Conservation (phyloP, 1,284 basidiomycete species). For the Hemileia vastatrix region DNA sequence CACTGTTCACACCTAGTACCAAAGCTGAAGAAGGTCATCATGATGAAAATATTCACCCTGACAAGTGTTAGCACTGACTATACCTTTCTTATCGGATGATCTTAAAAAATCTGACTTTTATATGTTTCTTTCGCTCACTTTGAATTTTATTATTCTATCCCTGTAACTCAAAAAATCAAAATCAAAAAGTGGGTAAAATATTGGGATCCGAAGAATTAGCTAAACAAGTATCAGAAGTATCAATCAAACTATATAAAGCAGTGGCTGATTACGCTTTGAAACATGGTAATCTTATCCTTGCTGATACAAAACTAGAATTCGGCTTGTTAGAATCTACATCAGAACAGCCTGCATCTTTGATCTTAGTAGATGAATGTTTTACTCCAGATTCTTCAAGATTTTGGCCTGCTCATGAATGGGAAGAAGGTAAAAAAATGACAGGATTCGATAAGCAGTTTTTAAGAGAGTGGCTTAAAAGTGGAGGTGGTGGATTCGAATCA, state of each 20-base stretch:
- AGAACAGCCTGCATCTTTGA: slow-evolving; percentile 52
- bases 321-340: slow-evolving; percentile 52
- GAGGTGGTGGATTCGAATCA: slow-evolving; percentile 53
- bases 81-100: background rate
- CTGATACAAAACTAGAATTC: slow-evolving; percentile 89
- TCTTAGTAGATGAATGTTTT: slow-evolving; percentile 88
- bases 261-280: slow-evolving; percentile 68
- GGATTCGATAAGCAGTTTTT: slow-evolving; percentile 98
- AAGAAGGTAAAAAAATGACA: slow-evolving; percentile 64
- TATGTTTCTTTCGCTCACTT: background rate
- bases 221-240: slow-evolving; percentile 53
- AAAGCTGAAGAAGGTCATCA: slow-evolving; percentile 91
- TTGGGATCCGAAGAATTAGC: slow-evolving; percentile 46
- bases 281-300: slow-evolving; percentile 75
- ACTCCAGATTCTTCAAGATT: slow-evolving; percentile 97
- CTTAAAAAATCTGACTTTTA: slow-evolving; percentile 1
- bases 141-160: background rate
- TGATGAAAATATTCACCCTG: slow-evolving; percentile 95
- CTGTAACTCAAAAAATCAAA: background rate
- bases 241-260: slow-evolving; percentile 62
- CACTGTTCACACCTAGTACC: slow-evolving; percentile 91
- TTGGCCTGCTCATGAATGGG: slow-evolving; percentile 73
- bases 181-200: slow-evolving; percentile 45
- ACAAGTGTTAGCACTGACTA: slow-evolving; percentile 54
- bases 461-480: slow-evolving; percentile 68